Evolutionary conservation across 2,329 filamentous ascomycete species (phyloP), one percentile per base, ranked within the genome.

Genomic region (Acephala macrosclerotiorum): DNA sequence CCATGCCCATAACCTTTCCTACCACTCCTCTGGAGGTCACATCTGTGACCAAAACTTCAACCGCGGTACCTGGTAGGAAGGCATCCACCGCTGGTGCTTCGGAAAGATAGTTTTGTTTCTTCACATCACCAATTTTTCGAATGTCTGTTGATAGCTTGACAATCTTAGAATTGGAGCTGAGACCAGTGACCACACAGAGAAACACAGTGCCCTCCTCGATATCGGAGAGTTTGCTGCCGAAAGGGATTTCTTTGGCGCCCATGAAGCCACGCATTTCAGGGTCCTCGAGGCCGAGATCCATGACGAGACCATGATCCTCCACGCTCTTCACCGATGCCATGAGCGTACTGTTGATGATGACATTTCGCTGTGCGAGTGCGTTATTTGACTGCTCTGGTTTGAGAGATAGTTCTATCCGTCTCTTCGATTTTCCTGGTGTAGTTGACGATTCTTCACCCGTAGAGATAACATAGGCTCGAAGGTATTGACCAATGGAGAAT

Each of bases 241-340:
- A 77, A 58, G 92, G 91, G 20, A 97, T 81, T 76, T 97, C 94
- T 75, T 91, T 93, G 67, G 91, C 91, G 5, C 93, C 87, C 75
- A 99, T 84, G 80, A 99, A 99, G 2, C 92, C 96, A 69, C 89
- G 90, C 60, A 94, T 77, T 42, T 87, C 85, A 36, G 84, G 80
- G 61, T 89, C 87, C 40, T 89, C 83, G 7, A 98, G 82, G 20
- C 93, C 93, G 42, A 98, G 80, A 72, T 97, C 93, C 93, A 99
- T 97, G 63, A 98, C 87, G 65, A 96, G 86, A 68, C 96, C 96
- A 75, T 97, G 94, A 73, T 99, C 96, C 79, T 99, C 95, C n/a
- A 96, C 91, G 78, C 95, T 99, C 59, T 86, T 80, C 29, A 99
- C 90, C 0, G 94, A 91, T 1, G 94, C 95, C 85, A 98, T 96